phyloP scores from a whole-genome alignment of 2,329 filamentous ascomycete genomes.

The Triangularia verruculosa region DNA sequence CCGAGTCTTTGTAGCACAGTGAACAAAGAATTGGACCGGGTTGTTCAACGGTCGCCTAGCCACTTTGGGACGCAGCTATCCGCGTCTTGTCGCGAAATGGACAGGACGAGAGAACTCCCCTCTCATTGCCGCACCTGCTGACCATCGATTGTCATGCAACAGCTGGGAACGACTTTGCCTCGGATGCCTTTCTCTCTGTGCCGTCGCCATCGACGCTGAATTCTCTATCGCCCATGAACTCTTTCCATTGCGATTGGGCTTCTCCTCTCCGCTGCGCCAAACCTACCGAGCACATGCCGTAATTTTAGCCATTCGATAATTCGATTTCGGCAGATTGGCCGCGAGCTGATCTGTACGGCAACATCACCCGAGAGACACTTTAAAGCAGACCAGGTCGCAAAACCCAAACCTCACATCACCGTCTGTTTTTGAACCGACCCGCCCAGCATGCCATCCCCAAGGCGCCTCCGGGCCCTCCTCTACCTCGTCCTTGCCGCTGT shows the following conservation, averaged over 20 bases:
- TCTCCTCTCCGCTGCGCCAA: not conserved
- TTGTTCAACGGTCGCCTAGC: slow-evolving; percentile 1
- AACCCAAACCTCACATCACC: not conserved
- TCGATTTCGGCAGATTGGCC: not conserved
- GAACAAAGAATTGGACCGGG: not conserved
- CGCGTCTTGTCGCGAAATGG: not conserved
- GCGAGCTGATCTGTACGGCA: not conserved
- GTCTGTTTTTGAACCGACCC: not conserved
- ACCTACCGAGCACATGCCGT: not conserved
- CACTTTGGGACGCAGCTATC: not conserved
- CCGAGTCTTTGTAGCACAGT: not conserved
- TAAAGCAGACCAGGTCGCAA: not conserved
- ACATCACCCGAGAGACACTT: not conserved
- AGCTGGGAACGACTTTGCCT: not conserved
- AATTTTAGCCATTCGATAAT: not conserved
- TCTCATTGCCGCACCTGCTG: slow-evolving; percentile 3
- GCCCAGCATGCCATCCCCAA: slow-evolving; percentile 27
- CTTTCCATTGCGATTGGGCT: not conserved
- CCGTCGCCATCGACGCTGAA: not conserved
- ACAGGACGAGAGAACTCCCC: not conserved
- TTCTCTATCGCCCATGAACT: not conserved
- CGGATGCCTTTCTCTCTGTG: not conserved
- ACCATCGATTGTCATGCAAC: not conserved
- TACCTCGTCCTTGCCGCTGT: slow-evolving; percentile 63
- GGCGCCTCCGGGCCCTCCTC: slow-evolving; percentile 41